A percentile compares a stretch with the other conserved stretches of the same genome.
These are phyloP conservation scores for Hsuehochloa calcarea DNA, from an alignment of 176 grass and related monocot genomes.

Conservation along the genomic window DNA sequence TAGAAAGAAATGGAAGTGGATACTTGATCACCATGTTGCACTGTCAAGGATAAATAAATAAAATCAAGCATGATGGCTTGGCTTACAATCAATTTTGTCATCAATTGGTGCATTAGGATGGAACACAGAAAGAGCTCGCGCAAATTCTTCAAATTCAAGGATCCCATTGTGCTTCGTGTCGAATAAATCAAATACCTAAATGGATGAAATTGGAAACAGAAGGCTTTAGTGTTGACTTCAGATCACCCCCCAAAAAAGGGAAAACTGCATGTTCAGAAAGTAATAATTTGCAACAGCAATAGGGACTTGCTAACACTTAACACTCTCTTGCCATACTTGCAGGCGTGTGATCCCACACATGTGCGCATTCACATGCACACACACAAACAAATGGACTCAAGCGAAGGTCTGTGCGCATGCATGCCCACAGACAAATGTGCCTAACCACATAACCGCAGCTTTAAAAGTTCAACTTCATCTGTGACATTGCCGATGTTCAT, in stretches of 20 bases:
- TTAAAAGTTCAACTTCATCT: not conserved
- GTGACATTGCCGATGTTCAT: not conserved
- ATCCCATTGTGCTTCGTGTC: conserved; percentile 77
- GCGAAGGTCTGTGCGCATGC: not conserved
- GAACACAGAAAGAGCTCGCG: conserved; percentile 73
- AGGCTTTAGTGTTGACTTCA: conserved; percentile 5
- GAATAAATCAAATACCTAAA: conserved; percentile 80
- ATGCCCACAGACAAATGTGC: conserved; percentile 4
- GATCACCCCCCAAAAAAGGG: not conserved
- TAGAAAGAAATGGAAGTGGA: not conserved
- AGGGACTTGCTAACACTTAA: not conserved
- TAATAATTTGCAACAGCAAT: conserved; percentile 1
- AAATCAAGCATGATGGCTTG: conserved; percentile 27
- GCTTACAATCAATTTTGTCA: conserved; percentile 75
- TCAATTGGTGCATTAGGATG: conserved; percentile 70
- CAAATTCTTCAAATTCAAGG: conserved; percentile 82
- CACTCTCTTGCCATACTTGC: not conserved
- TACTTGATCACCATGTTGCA: not conserved
- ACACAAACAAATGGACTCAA: not conserved
- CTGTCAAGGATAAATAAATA: not conserved
- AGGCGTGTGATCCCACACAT: not conserved
- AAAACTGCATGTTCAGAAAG: not conserved
- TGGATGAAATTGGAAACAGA: conserved; percentile 30
- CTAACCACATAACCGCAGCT: not conserved
- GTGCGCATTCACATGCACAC: not conserved